Conservation (phyloP, 1,284 basidiomycete species). For the Prillingera fragicola region DNA sequence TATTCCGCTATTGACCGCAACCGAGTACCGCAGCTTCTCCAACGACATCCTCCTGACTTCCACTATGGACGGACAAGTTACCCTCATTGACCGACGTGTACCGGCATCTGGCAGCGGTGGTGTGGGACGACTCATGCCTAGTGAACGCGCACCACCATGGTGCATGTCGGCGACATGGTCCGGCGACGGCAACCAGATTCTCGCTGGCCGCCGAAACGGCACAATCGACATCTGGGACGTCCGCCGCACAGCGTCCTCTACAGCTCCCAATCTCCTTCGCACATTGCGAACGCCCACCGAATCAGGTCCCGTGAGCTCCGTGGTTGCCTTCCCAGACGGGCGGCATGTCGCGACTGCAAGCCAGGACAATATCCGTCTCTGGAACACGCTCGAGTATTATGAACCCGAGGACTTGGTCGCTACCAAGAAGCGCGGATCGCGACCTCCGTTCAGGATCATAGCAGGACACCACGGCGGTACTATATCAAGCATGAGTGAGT, state of each 20-base stretch:
- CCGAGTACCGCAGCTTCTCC: slow-evolving; percentile 63
- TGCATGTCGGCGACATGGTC: slow-evolving; percentile 98
- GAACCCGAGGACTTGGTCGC: slow-evolving; percentile 56
- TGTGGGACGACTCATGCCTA: slow-evolving; percentile 77
- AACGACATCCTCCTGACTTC: slow-evolving; percentile 81
- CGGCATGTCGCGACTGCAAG: slow-evolving; percentile 86
- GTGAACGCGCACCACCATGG: slow-evolving; percentile 89
- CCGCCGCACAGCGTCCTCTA: slow-evolving; percentile 55
- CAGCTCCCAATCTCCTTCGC: slow-evolving; percentile 67
- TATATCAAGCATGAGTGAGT: slow-evolving; percentile 80
- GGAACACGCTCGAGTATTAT: slow-evolving; percentile 77
- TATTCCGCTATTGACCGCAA: slow-evolving; percentile 53
- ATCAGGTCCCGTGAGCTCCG: slow-evolving; percentile 85
- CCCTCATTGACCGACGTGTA: slow-evolving; percentile 82
- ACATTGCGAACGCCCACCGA: slow-evolving; percentile 78
- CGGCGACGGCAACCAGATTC: slow-evolving; percentile 76
- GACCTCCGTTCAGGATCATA: slow-evolving; percentile 85
- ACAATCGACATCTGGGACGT: slow-evolving; percentile 94
- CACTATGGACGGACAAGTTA: slow-evolving; percentile 85
- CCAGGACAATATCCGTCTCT: slow-evolving; percentile 86
- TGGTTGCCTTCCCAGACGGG: slow-evolving; percentile 83
- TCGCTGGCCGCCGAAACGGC: slow-evolving; percentile 85
- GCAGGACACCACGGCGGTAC: slow-evolving; percentile 93
- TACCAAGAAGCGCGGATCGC: slow-evolving; percentile 53
- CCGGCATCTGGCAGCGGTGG: slow-evolving; percentile 51